Evolutionary conservation across 345 rosid species (phyloP), one percentile per base, ranked within the genome.

Genomic region (Gossypium longicalyx): DNA sequence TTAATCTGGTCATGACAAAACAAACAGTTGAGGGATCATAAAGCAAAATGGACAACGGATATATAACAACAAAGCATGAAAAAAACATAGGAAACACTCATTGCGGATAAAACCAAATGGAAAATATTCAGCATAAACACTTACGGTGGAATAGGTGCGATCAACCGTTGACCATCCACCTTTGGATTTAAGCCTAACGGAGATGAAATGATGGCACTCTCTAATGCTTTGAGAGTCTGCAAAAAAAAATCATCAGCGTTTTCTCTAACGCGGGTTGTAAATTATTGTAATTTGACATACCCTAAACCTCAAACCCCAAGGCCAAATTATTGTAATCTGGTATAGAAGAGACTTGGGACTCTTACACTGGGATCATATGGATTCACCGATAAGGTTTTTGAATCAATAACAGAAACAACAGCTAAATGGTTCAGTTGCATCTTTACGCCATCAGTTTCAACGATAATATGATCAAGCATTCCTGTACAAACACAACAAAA

Each of bases 401-500:
- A 78, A 84, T 95, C 99, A 3, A 95, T 9, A n/a, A 93, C 96
- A 8, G 97, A 89, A 78, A 95, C 98, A 68, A 89, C 86, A 79
- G 98, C 99, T 67, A 91, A 49, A 80, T 91, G 97, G 86, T 74
- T 88, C 69, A 95, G 83, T 9, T 97, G 89, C 91, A 91, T 82
- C 86, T 93, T 95, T 13, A 88, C 82, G 10, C 94, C 93, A 19
- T 89, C 79, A 0, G 86, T 82, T 84, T 95, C 99, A 63, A 95
- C 93, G 63, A 93, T 84, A 53, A 91, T 91, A 79, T 95, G 99
- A 80, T 95, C 99, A 74, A 93, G 96, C 86, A 94, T 92, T 79
- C 98, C 97, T 92, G 86, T 23, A 73, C 78, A 77, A 72, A 70
- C 20, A 78, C n/a, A 70, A 29, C 3, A 57, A 19, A 16, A 51